Percentiles rank a stretch among this genome's conserved stretches.
Conservation (phyloP, 2,329 filamentous ascomycete genomes). For the Trichothecium roseum region DNA sequence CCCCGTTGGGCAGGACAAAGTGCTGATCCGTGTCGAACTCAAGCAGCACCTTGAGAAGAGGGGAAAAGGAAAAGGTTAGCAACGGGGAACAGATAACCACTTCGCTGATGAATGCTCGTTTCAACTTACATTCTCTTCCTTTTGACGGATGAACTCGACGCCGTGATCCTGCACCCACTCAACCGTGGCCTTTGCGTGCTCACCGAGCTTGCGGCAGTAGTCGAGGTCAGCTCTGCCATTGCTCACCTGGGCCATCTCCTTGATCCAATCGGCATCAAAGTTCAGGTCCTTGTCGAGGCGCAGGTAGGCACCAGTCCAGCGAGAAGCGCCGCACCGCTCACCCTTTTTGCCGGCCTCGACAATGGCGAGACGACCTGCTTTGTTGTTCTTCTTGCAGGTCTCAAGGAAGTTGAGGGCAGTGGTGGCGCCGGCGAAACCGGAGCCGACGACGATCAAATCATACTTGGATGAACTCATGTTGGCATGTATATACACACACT, state of each 20-base stretch:
- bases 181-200: neutral
- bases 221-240: neutral
- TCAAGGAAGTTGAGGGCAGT: neutral
- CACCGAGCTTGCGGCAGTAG: neutral
- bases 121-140: neutral
- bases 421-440: neutral
- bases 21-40: neutral
- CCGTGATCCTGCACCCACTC: neutral
- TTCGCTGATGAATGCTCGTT: too few relatives aligned
- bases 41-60: neutral
- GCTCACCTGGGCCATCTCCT: neutral
- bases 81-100: too few relatives aligned
- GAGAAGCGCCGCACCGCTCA: neutral
- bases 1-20: slow-evolving; percentile 1
- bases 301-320: neutral
- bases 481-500: neutral
- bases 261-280: neutral
- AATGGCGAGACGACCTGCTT: neutral
- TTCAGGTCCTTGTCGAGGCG: slow-evolving; percentile 1
- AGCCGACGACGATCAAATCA: neutral
- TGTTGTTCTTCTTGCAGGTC: neutral
- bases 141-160: neutral
- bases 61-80: too few relatives aligned
- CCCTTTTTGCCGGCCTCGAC: neutral
- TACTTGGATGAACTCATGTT: neutral